Evolutionary conservation across 371 early-diverging fungal genomes (phyloP), one percentile per base, ranked within the genome.

Genomic region (Blastocladiella emersonii): DNA sequence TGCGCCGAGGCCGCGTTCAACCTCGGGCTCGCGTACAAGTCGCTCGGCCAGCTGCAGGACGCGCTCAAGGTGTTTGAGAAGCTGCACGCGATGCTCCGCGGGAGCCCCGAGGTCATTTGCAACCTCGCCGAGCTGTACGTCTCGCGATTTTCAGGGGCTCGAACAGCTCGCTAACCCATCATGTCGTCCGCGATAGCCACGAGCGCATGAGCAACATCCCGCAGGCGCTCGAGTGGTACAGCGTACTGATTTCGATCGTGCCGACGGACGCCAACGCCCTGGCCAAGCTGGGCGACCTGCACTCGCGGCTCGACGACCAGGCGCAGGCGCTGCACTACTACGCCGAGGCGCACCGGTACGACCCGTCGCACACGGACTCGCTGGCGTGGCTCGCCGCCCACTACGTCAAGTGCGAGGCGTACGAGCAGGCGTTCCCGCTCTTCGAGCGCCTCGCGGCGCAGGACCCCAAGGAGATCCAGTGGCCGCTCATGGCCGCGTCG

Each of bases 1-100:
- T 79, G 81, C 65, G 71, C 75, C 6, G 81, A 81, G 56, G 78
- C 79, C 25, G 74, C 76, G 70, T 81, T 72, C 67, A 81, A 81
- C 56, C 61, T 78, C 1, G 75, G 78, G 10, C 64, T 80, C 17
- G 73, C 68, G 4, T 61, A 70, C 61, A 78, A 78, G 64, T n/a
- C 64, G 51, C n/a, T 70, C 34, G 70, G 70, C 19, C 34, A 62
- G 21, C 68, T 68, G 43, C 36, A 43, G 2, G 79, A 76, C 32
- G 74, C 76, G 3, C 64, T 76, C 8, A 68, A 65, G 36, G 72
- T 70, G 67, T 78, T 78, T 61, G 77, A 79, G 44, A 79, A 78
- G 66, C 69, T 81, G 45, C 79, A 81, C 55, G 66, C 73, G 1
- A 75, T 79, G 37, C 59, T 77, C 27, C 64, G 75, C 43, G 74